Evolutionary conservation across 208 protist species (phyloP).

Genomic region (Trypanosoma mega): DNA sequence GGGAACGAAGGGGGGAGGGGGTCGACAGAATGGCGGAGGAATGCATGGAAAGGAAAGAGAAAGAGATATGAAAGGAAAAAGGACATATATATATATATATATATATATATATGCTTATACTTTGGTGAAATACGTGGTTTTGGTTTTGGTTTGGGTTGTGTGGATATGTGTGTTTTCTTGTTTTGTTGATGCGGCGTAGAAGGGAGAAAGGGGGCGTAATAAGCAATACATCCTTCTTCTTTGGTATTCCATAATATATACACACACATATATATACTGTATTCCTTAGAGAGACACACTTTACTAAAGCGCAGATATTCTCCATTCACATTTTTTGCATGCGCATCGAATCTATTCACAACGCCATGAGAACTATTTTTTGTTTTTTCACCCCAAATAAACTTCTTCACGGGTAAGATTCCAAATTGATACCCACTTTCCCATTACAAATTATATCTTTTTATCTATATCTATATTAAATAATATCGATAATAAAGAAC

Average conservation of each 20-base stretch:
- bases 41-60: neutral
- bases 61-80: neutral
- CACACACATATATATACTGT: slow-evolving; percentile 1
- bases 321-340: no score
- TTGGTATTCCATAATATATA: neutral
- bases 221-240: neutral
- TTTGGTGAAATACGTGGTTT: neutral
- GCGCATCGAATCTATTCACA: no score
- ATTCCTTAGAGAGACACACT: neutral
- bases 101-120: neutral
- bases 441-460: no score
- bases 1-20: neutral
- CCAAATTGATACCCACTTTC: no score
- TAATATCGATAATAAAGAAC: no score
- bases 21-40: neutral
- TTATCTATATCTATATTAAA: no score
- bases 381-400: no score
- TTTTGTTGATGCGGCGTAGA: neutral
- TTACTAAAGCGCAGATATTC: neutral
- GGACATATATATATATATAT: slow-evolving; percentile 3
- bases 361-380: no score
- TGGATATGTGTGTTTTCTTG: neutral
- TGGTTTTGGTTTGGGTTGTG: neutral
- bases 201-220: neutral
- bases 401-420: no score